Evolutionary conservation across 2,329 filamentous ascomycete genomes (phyloP).

Genomic region (Colletotrichum gigasporum): DNA sequence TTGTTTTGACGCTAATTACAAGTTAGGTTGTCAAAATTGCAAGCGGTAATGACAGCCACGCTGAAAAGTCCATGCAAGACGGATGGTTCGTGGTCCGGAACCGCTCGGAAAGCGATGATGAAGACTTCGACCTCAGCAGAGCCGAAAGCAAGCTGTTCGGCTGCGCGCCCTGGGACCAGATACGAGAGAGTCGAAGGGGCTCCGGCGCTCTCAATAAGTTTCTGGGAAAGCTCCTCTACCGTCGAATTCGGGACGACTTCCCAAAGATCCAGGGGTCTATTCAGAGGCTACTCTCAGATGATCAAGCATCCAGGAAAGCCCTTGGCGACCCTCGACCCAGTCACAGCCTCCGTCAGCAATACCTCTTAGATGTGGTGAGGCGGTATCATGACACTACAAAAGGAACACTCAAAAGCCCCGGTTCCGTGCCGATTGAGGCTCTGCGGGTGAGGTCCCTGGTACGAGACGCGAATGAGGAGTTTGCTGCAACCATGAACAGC

Average conservation of each 20-base stretch:
- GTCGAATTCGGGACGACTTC: conserved; percentile 46
- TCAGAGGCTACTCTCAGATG: conserved; percentile 31
- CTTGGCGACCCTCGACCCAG: conserved; percentile 40
- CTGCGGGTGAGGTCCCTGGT: conserved; percentile 40
- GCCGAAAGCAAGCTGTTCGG: conserved; percentile 42
- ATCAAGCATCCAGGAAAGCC: conserved; percentile 4
- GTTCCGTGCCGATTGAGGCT: conserved; percentile 26
- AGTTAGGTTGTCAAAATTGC: conserved; percentile 22
- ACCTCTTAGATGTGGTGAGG: conserved; percentile 36
- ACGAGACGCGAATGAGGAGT: conserved; percentile 33
- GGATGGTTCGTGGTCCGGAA: conserved; percentile 50
- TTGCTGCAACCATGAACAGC: conserved; percentile 38
- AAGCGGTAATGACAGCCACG: conserved; percentile 10
- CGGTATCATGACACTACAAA: conserved; percentile 35
- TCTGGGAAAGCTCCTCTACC: conserved; percentile 42
- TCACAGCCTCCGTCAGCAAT: conserved; percentile 36
- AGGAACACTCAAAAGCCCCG: conserved; percentile 37
- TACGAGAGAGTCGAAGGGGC: conserved; percentile 38
- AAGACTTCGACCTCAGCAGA: conserved; percentile 37
- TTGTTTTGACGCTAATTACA: neutral
- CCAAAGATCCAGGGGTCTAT: conserved; percentile 38
- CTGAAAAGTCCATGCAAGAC: conserved; percentile 27
- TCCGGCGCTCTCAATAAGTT: conserved; percentile 40
- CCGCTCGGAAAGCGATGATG: conserved; percentile 35
- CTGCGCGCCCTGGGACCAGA: conserved; percentile 38